Evolutionary conservation across 1,139 yeast genomes (phyloP).

Genomic region (Pichia sp.): DNA sequence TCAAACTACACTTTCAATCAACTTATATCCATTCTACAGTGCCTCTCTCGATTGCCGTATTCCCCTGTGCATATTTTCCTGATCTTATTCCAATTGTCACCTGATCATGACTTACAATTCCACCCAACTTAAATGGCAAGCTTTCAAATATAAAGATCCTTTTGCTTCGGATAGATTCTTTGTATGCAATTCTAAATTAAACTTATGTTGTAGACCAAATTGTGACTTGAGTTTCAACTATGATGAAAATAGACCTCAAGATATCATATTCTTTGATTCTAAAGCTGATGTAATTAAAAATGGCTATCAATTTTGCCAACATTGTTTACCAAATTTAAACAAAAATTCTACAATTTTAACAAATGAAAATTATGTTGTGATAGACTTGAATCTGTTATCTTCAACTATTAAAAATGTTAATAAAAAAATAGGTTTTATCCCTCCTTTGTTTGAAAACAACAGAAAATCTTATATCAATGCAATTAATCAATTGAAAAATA

Average conservation of each 20-base stretch:
- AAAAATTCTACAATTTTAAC: constrained; percentile 8
- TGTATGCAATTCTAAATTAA: constrained; percentile 42
- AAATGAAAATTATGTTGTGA: constrained; percentile 25
- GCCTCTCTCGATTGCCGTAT: too few relatives aligned
- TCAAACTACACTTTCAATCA: too few relatives aligned
- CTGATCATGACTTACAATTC: constrained; percentile 32
- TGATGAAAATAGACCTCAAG: constrained; percentile 33
- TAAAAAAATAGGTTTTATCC: constrained; percentile 49
- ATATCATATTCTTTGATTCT: constrained; percentile 38
- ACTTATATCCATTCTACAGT: background rate
- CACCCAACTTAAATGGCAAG: constrained; percentile 52
- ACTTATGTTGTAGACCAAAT: constrained; percentile 57
- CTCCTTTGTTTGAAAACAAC: constrained; percentile 45
- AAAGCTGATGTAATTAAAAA: constrained; percentile 38
- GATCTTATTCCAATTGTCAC: background rate
- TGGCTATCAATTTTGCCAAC: constrained; percentile 48
- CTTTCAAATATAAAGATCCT: constrained; percentile 62
- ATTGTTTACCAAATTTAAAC: constrained; percentile 37
- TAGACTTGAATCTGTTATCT: constrained; percentile 49
- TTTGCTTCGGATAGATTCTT: constrained; percentile 53
- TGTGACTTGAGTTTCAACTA: constrained; percentile 47
- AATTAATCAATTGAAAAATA: constrained; percentile 15
- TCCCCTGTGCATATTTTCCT: too few relatives aligned
- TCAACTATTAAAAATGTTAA: constrained; percentile 56
- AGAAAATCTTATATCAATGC: constrained; percentile 31